Percentiles rank a stretch among this genome's conserved stretches.
Conservation (phyloP, 75 land plant genomes). For the Sequoia sempervirens region DNA sequence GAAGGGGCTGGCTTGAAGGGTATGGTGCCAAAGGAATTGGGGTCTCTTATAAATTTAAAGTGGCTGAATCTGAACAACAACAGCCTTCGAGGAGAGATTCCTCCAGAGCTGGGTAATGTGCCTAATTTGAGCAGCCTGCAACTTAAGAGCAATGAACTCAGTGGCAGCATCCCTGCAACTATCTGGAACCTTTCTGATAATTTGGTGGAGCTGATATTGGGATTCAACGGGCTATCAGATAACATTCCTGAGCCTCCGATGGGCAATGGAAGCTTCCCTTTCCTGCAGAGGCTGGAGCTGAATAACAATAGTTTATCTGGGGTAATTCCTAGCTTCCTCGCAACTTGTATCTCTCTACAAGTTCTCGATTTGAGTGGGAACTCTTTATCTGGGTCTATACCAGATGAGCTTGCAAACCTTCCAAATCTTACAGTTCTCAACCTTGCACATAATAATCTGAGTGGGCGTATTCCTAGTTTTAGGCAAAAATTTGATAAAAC, state of each 20-base stretch:
- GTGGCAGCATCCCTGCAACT: constrained; percentile 22
- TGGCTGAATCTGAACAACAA: constrained; percentile 23
- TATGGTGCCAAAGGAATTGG: constrained; percentile 12
- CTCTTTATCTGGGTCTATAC: constrained; percentile 24
- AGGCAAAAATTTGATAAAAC: constrained; percentile 1
- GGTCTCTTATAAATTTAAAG: constrained; percentile 1
- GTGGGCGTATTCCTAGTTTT: constrained; percentile 30
- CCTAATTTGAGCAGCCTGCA: constrained; percentile 18
- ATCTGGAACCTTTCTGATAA: constrained; percentile 21
- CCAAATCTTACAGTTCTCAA: constrained; percentile 17
- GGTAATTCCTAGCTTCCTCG: constrained; percentile 23
- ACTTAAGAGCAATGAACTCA: constrained; percentile 23
- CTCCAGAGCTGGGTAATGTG: constrained; percentile 19
- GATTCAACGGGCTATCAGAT: constrained; percentile 18
- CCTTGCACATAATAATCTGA: constrained; percentile 28
- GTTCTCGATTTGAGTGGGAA: constrained; percentile 28
- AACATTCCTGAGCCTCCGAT: constrained; percentile 13
- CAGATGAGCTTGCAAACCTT: constrained; percentile 20
- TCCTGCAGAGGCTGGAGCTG: constrained; percentile 13
- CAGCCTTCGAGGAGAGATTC: constrained; percentile 21
- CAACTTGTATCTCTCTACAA: constrained; percentile 6
- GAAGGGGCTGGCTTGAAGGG: constrained; percentile 12
- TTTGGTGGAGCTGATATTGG: constrained; percentile 17
- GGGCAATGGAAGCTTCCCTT: constrained; percentile 5
- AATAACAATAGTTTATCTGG: constrained; percentile 20